phyloP scores from a whole-genome alignment of 768 basidiomycete species.

The Pisolithus marmoratus region DNA sequence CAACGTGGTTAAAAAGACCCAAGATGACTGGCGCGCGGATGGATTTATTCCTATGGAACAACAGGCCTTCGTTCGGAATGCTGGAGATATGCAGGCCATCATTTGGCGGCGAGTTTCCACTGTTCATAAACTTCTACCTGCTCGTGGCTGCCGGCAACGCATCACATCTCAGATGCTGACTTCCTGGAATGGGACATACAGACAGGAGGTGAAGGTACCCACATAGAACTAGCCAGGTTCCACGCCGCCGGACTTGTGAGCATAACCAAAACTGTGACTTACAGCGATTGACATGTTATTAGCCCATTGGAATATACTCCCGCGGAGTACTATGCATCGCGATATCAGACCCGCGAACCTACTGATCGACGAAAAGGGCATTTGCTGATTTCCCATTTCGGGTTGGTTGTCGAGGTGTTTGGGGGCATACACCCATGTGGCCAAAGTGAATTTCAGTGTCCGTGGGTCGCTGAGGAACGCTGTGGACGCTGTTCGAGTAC shows the following conservation, averaged over 20 bases:
- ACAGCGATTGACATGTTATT: neutral
- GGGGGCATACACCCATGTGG: neutral
- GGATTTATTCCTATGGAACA: too few species aligned
- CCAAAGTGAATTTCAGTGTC: neutral
- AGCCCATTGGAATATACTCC: conserved; percentile 28
- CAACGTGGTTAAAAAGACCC: too few species aligned
- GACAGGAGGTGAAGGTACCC: neutral
- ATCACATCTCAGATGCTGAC: neutral
- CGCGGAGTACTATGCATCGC: conserved; percentile 59
- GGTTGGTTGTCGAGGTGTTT: neutral
- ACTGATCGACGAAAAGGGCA: conserved; percentile 42
- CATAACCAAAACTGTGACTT: neutral
- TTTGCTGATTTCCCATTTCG: neutral
- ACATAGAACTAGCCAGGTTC: neutral
- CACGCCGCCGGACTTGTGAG: neutral
- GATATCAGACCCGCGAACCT: conserved; percentile 67
- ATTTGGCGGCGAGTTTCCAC: too few species aligned
- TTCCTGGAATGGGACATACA: too few species aligned
- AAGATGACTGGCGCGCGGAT: too few species aligned
- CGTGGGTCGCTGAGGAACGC: neutral
- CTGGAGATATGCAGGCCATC: too few species aligned
- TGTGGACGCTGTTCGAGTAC: neutral
- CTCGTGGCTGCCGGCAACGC: too few species aligned
- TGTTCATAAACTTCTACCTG: too few species aligned
- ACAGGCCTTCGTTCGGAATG: too few species aligned